Base-by-base conservation (phyloP, 140 eudicot genomes). In the Flaveria floridana region DNA sequence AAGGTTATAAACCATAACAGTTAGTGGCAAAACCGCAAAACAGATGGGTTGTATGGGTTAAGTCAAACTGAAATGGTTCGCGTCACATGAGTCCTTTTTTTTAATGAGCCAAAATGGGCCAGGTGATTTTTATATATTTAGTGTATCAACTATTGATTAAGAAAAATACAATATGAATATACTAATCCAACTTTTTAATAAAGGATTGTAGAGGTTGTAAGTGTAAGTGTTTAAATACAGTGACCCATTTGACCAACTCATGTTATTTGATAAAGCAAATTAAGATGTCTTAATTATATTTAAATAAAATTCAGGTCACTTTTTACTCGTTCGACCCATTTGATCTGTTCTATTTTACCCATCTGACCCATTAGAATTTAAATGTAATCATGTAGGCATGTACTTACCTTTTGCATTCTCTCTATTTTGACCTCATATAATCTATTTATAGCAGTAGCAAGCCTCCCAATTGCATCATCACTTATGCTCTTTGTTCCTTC, bases 381-480 rank as follows among this genome's bases (percentile, higher is more conserved):
- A 21, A 61, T 26, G 28, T 26, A 61, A 61, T 20, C 23, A 34
- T 34, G 41, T 34, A 34, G 41, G 41, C 41, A 50, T 52, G 21
- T 37, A 69, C 81, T 81, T 86, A 87, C 98, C 85, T 79, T 80
- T 65, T 87, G 87, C 97, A 86, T 88, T 66, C 95, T 84, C 76
- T 89, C 91, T 26, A 86, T 42, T 68, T 93, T 93, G 61, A 88
- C 82, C 74, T 88, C 94, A 44, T 84, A 82, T 47, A 93, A 78
- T 74, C 87, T 84, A 71, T 80, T 78, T 72, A 86, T 82, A 18
- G 87, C 86, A 80, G 81, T 26, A 37, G 86, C 85, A 63, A 93
- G 79, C 18, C 79, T 75, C 78, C 76, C 79, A 58, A 93, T 87
- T 6, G 86, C 87, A 26, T 82, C 84, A 59, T 85, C 78, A 77